These are phyloP conservation scores for Pseudogymnoascus sp. DNA, from an alignment of 2,329 filamentous ascomycete species.

Conservation along the genomic window DNA sequence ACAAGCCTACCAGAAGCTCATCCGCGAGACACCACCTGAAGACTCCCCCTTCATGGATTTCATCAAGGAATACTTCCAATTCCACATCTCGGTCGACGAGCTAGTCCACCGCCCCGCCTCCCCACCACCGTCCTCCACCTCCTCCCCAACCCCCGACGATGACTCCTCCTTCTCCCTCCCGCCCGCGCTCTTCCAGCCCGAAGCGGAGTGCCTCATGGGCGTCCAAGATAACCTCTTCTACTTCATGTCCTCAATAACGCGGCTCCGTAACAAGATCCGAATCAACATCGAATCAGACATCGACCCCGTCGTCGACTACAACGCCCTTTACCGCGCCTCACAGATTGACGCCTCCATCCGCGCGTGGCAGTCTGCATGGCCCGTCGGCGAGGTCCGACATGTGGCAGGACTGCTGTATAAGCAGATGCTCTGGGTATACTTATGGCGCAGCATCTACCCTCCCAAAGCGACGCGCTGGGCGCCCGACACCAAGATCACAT, in stretches of 20 bases:
- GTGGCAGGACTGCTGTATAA: conserved; percentile 51
- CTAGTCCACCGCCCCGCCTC: conserved; percentile 39
- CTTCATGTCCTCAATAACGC: conserved; percentile 70
- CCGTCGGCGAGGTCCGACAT: conserved; percentile 43
- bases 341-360: conserved; percentile 68
- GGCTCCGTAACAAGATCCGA: conserved; percentile 66
- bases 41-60: conserved; percentile 65
- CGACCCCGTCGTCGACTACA: conserved; percentile 65
- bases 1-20: conserved; percentile 62
- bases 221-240: conserved; percentile 75
- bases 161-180: conserved; percentile 15
- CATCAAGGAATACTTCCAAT: conserved; percentile 72
- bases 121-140: conserved; percentile 9
- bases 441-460: conserved; percentile 53
- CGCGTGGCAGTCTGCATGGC: conserved; percentile 58
- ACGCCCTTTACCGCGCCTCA: conserved; percentile 61
- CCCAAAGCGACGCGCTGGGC: conserved; percentile 32
- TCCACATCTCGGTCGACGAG: conserved; percentile 63
- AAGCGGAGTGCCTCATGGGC: conserved; percentile 52
- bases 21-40: conserved; percentile 51
- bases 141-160: background rate
- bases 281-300: conserved; percentile 51
- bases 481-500: conserved; percentile 40
- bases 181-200: conserved; percentile 18
- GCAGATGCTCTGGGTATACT: conserved; percentile 58